Conservation (phyloP, 1,284 basidiomycete species). For the Testicularia cyperi region DNA sequence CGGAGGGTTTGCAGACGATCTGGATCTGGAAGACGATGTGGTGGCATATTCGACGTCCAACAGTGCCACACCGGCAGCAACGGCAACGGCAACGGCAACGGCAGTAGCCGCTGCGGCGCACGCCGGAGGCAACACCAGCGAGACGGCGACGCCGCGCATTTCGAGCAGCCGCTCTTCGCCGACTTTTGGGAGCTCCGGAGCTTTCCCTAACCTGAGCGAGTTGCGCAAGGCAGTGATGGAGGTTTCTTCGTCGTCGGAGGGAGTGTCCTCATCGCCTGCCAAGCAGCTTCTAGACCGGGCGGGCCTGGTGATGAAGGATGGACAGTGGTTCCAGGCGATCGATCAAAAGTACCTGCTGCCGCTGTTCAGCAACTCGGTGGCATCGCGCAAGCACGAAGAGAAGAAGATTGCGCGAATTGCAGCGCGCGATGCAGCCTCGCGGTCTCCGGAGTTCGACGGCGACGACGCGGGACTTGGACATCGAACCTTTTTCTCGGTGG, state of each 20-base stretch:
- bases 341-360: slow-evolving; percentile 94
- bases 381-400: slow-evolving; percentile 60
- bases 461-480: not conserved
- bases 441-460: not conserved
- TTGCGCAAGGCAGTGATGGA: slow-evolving; percentile 28
- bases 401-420: slow-evolving; percentile 33
- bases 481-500: slow-evolving; percentile 24
- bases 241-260: slow-evolving; percentile 13
- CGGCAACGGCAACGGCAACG: too few species aligned
- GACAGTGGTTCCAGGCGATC: slow-evolving; percentile 91
- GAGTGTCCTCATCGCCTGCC: slow-evolving; percentile 24
- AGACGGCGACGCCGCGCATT: slow-evolving; percentile 2
- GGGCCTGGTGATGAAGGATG: slow-evolving; percentile 62
- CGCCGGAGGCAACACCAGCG: slow-evolving; percentile 1
- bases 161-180: slow-evolving; percentile 6
- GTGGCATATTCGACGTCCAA: too few species aligned
- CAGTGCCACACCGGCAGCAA: too few species aligned
- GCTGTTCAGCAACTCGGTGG: slow-evolving; percentile 77
- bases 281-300: slow-evolving; percentile 51
- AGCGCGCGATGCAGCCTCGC: slow-evolving; percentile 20
- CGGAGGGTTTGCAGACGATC: slow-evolving; percentile 34
- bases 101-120: too few species aligned
- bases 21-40: slow-evolving; percentile 40
- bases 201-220: slow-evolving; percentile 21
- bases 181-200: not conserved